Base-by-base conservation (phyloP, 768 basidiomycete species). In the Neoboletus subvelutipes region DNA sequence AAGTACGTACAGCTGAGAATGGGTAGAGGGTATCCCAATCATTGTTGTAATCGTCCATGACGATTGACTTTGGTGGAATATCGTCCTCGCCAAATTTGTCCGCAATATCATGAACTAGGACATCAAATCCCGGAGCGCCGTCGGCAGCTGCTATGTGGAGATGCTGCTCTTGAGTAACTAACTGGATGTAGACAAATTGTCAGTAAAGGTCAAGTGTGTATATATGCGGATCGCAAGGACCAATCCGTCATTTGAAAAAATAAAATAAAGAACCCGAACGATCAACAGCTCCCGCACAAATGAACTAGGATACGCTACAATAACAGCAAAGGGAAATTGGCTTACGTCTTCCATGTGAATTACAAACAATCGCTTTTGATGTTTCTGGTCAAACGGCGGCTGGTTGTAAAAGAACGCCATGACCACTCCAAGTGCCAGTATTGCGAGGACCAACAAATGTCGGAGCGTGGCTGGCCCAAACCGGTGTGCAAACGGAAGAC, bases 21-120 rank as follows among this genome's bases (percentile, higher is more conserved):
- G 90, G 90, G 69, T 88, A 92, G 39, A 95, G 66, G 2, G 84
- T 76, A 70, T 96, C 92, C 94, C 94, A 98, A 64, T 97, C 92
- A 17, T 83, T 74, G 61, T 93, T 94, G 66, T 86, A 80, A 55
- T 90, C 85, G 57, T 90, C 80, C 81, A 93, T 87, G 3, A 77
- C 67, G 8, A 88, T 78, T 0, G 78, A 74, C 2, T 71, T 68
- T 0, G 83, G 76, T 26, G 68, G 68, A 18, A 66, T 62, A 13
- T 73, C 77, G 9, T 72, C 66, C 2, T 66, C 70, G n/a, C 84
- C 83, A 65, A 94, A 90, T 51, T 80, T 70, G 20, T 70, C 62
- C 1, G 85, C 83, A 6, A 96, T 83, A 17, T 80, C 78, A 4
- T 75, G 59, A 5, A 88, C 87, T 1, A 98, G 75, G 2, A 70